These are phyloP conservation scores for Leccinum incarnatum DNA, from an alignment of 768 basidiomycete species.

Conservation along the genomic window DNA sequence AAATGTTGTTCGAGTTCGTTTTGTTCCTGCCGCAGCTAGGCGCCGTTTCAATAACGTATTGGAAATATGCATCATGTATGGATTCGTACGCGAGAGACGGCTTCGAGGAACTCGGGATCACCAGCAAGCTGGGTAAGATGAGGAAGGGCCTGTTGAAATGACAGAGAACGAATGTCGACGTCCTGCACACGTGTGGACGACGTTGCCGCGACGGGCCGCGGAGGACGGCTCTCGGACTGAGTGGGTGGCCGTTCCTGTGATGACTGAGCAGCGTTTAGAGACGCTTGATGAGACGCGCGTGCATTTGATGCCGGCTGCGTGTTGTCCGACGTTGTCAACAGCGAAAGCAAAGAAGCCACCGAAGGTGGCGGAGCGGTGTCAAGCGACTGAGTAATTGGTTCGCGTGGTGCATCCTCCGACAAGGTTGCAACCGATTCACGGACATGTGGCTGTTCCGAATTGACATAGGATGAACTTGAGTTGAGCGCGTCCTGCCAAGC, in stretches of 20 bases:
- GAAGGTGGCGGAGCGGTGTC: constrained; percentile 30
- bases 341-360: constrained; percentile 64
- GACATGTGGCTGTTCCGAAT: constrained; percentile 2
- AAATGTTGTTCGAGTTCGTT: constrained; percentile 62
- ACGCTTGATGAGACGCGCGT: not conserved
- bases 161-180: constrained; percentile 40
- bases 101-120: constrained; percentile 48
- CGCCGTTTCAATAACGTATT: constrained; percentile 7
- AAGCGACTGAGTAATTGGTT: constrained; percentile 4
- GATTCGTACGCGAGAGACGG: constrained; percentile 50
- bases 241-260: constrained; percentile 14
- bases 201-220: constrained; percentile 8
- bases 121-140: constrained; percentile 58
- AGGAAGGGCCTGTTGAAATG: constrained; percentile 72
- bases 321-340: constrained; percentile 42
- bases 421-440: constrained; percentile 8
- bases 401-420: constrained; percentile 2
- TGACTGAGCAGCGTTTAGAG: constrained; percentile 12
- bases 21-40: constrained; percentile 71
- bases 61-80: not conserved
- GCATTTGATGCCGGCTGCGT: constrained; percentile 11
- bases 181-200: constrained; percentile 22
- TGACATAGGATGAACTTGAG: constrained; percentile 5
- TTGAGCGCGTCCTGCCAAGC: constrained; percentile 59
- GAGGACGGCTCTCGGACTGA: constrained; percentile 11